Conservation (phyloP, 176 grass and related monocot genomes). For the Pontederia crassipes region DNA sequence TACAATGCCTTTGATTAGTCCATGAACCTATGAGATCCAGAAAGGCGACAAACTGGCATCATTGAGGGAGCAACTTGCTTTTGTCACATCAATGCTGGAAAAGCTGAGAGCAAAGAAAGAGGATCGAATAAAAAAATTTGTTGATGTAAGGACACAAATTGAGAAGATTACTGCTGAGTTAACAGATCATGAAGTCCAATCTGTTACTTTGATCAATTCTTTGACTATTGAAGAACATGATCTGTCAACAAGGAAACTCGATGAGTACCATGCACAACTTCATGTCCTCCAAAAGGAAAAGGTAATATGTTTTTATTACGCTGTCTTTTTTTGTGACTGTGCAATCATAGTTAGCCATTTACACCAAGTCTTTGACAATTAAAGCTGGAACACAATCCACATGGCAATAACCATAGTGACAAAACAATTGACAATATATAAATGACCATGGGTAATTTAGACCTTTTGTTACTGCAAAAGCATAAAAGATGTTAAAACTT, state of each 20-base stretch:
- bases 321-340: no score
- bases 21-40: no score
- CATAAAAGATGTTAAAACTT: no score
- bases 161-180: slow-evolving; percentile 77
- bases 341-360: no score
- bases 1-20: no score
- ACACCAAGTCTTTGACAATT: no score
- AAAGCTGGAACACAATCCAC: no score
- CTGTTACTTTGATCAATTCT: slow-evolving; percentile 19
- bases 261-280: slow-evolving; percentile 68
- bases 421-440: no score
- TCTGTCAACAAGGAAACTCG: slow-evolving; percentile 71
- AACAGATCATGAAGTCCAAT: slow-evolving; percentile 27
- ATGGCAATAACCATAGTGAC: no score
- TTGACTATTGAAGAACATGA: slow-evolving; percentile 61
- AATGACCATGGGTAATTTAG: no score
- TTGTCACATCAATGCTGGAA: slow-evolving; percentile 62
- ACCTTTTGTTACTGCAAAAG: no score
- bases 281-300: slow-evolving; percentile 76
- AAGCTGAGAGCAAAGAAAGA: slow-evolving; percentile 81
- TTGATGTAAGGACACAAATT: slow-evolving; percentile 64
- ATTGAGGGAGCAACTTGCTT: slow-evolving; percentile 65
- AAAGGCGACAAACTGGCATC: slow-evolving; percentile 24
- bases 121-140: slow-evolving; percentile 62
- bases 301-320: slow-evolving; percentile 41